These are phyloP conservation scores for Neurospora sp. DNA, from an alignment of 495 filamentous ascomycete species.

Conservation along the genomic window DNA sequence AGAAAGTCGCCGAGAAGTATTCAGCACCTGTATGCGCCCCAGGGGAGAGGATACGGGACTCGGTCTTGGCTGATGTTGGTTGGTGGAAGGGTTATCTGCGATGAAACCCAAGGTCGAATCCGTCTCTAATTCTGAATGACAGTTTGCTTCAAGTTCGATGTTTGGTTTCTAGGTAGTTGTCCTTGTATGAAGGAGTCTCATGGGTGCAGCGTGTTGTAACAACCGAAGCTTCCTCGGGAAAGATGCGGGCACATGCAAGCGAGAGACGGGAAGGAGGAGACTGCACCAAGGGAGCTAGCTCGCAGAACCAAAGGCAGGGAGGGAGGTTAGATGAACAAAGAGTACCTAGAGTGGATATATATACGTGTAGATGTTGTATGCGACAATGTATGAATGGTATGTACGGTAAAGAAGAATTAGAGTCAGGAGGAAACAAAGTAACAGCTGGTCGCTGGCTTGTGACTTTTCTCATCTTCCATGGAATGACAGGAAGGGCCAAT, in stretches of 20 bases:
- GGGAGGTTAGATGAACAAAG: neutral
- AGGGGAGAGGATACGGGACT: neutral
- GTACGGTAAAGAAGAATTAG: neutral
- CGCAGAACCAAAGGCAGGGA: neutral
- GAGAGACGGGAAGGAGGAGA: neutral
- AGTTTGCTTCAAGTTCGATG: too few species aligned
- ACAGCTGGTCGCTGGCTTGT: neutral
- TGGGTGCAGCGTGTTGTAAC: neutral
- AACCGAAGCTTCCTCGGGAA: neutral
- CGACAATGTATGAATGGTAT: neutral
- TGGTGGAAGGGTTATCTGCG: neutral
- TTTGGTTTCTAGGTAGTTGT: neutral
- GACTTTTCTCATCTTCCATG: neutral
- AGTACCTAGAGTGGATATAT: neutral
- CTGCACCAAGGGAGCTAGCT: neutral
- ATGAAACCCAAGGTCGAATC: neutral
- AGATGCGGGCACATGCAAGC: neutral
- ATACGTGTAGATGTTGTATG: neutral
- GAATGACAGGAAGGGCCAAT: neutral
- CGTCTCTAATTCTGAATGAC: neutral
- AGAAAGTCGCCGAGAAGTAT: neutral
- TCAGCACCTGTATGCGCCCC: neutral
- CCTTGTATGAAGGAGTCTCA: neutral
- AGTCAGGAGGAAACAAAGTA: neutral
- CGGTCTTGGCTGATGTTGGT: neutral